phyloP scores from a whole-genome alignment of 2,329 filamentous ascomycete species.

The Fusarium heterosporum region DNA sequence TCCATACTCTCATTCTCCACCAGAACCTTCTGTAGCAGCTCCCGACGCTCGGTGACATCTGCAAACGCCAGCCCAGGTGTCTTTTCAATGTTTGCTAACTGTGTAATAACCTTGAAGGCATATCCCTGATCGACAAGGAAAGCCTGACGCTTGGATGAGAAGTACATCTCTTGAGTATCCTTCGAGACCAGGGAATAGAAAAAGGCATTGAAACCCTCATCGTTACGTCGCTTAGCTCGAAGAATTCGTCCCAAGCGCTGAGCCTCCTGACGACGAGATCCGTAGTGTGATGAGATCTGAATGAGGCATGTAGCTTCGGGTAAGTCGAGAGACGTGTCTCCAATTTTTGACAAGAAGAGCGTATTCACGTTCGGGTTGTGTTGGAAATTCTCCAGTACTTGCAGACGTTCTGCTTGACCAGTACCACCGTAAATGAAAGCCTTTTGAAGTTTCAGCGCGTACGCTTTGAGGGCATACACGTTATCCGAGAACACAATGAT shows the following conservation, averaged over 20 bases:
- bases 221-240: constrained; percentile 92
- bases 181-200: constrained; percentile 98
- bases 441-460: constrained; percentile 85
- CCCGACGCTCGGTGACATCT: constrained; percentile 81
- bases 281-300: constrained; percentile 97
- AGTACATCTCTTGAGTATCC: constrained; percentile 98
- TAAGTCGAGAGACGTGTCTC: constrained; percentile 96
- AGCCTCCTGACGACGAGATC: constrained; percentile 95
- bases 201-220: constrained; percentile 98
- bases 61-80: constrained; percentile 84
- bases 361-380: constrained; percentile 91
- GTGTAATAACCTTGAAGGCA: constrained; percentile 98
- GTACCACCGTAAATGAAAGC: constrained; percentile 94
- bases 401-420: constrained; percentile 83
- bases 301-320: constrained; percentile 97
- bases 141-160: constrained; percentile 94
- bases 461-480: constrained; percentile 88
- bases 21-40: constrained; percentile 88
- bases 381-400: constrained; percentile 93
- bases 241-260: constrained; percentile 93
- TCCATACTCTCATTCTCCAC: constrained; percentile 85
- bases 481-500: constrained; percentile 99
- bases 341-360: constrained; percentile 96
- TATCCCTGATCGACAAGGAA: constrained; percentile 99
- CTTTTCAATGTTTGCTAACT: constrained; percentile 89